These are phyloP conservation scores for Microthyrium microscopicum DNA, from an alignment of 2,329 filamentous ascomycete genomes.

Conservation along the genomic window DNA sequence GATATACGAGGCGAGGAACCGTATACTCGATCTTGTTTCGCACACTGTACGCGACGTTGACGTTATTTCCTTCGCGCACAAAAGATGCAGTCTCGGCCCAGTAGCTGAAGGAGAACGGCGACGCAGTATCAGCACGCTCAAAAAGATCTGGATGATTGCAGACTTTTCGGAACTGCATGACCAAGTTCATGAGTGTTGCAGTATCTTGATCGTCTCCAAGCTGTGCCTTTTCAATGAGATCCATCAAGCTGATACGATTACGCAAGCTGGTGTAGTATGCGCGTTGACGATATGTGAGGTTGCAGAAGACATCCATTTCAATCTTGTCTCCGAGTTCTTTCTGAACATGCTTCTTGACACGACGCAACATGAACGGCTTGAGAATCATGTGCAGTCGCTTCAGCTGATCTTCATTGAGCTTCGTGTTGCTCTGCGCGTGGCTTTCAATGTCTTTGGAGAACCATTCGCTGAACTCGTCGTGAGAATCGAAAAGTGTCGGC, in stretches of 20 bases:
- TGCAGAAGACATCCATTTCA: slow-evolving; percentile 87
- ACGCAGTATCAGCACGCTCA: slow-evolving; percentile 80
- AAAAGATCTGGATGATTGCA: slow-evolving; percentile 98
- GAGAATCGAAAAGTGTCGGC: slow-evolving; percentile 93
- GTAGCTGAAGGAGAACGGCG: slow-evolving; percentile 65
- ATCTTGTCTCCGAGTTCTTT: slow-evolving; percentile 99
- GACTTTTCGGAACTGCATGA: slow-evolving; percentile 99
- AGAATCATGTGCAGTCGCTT: slow-evolving; percentile 96
- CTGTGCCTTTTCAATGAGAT: slow-evolving; percentile 92
- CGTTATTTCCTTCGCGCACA: slow-evolving; percentile 65
- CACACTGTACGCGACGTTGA: slow-evolving; percentile 74
- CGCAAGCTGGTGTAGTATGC: slow-evolving; percentile 84
- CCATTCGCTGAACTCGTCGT: slow-evolving; percentile 87
- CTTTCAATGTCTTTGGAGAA: slow-evolving; percentile 95
- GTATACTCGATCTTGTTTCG: slow-evolving; percentile 73
- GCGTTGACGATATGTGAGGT: slow-evolving; percentile 88
- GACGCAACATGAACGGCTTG: slow-evolving; percentile 97
- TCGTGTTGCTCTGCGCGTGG: slow-evolving; percentile 97
- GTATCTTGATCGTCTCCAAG: slow-evolving; percentile 89
- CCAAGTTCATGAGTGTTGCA: slow-evolving; percentile 93
- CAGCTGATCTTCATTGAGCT: slow-evolving; percentile 94
- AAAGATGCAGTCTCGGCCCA: slow-evolving; percentile 96
- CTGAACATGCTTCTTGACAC: slow-evolving; percentile 99
- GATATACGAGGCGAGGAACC: slow-evolving; percentile 66
- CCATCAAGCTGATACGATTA: slow-evolving; percentile 97